Base-by-base conservation (phyloP, 148 eudicot genomes). In the Cornus kousa region DNA sequence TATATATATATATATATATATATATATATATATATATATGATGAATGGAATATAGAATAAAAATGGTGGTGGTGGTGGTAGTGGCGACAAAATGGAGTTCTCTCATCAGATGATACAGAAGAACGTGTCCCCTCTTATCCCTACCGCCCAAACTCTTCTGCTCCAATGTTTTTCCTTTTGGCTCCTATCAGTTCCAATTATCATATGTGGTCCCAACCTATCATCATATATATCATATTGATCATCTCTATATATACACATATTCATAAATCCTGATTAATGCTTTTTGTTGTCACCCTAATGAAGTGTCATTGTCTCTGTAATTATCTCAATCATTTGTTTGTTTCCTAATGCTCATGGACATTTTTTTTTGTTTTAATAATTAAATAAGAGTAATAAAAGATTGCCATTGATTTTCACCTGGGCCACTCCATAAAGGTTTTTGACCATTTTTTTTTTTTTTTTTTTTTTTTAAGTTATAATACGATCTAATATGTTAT, bases 301-400 rank as follows among this genome's bases (percentile, higher is more conserved):
- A 66, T 40, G 11, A 10, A 35, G 31, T 67, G 37, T 67, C 40
- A 76, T 73, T 70, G 65, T 23, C 65, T n/a, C 35, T 37, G 73
- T 80, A 55, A 82, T 84, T 78, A 75, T 82, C 79, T 84, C 82
- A 86, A 84, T 88, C 86, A 88, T 88, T 82, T 76, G 86, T 70
- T 73, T 88, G 87, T 60, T 75, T 60, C 78, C 1, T 31, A 85
- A 80, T 82, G 81, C 68, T 77, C 11, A 5, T 66, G 24, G 71
- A 79, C 10, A 43, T 43, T 3, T 39, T 28, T 3, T 4, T 43
- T 43, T 43, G 48, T 7, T 43, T 9, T 43, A 43, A 6, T 43
- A 43, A 43, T 43, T 3, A 43, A 43, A 43, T 6, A 43, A 43
- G 48, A 35, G 5, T 35, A 4, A 35, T 35, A 35, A 35, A 35